Evolutionary conservation across 169 alveolate genomes (phyloP).

Genomic region (Ichthyophthirius multifiliis): DNA sequence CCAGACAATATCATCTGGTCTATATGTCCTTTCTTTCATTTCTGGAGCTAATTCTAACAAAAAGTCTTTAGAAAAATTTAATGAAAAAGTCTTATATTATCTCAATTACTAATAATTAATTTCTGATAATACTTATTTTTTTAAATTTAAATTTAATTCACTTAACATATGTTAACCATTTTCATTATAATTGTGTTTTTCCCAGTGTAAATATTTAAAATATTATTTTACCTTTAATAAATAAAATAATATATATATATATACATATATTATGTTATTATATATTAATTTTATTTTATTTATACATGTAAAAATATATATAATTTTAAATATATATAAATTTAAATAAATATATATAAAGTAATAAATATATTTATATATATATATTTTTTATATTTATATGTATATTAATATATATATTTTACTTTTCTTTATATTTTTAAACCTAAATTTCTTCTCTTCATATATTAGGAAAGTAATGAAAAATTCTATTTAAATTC

Average conservation of each 20-base stretch:
- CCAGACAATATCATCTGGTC: not conserved
- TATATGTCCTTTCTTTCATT: not conserved
- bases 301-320: not conserved
- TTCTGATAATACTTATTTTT: not conserved
- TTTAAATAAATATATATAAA: not conserved
- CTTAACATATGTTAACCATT: not conserved
- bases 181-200: not conserved
- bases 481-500: not conserved
- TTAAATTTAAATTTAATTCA: not conserved
- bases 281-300: too few species aligned
- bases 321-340: not conserved
- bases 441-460: not conserved
- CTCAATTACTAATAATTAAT: not conserved
- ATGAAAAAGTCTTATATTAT: not conserved
- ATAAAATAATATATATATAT: too few species aligned
- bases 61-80: not conserved
- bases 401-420: too few species aligned
- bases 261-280: too few species aligned
- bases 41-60: not conserved
- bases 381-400: too few species aligned
- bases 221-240: not conserved
- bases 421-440: not conserved
- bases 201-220: not conserved
- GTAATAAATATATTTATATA: too few species aligned
- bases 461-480: not conserved